Evolutionary conservation across 805 yeast species (phyloP).

Genomic region (Pichia exigua): DNA sequence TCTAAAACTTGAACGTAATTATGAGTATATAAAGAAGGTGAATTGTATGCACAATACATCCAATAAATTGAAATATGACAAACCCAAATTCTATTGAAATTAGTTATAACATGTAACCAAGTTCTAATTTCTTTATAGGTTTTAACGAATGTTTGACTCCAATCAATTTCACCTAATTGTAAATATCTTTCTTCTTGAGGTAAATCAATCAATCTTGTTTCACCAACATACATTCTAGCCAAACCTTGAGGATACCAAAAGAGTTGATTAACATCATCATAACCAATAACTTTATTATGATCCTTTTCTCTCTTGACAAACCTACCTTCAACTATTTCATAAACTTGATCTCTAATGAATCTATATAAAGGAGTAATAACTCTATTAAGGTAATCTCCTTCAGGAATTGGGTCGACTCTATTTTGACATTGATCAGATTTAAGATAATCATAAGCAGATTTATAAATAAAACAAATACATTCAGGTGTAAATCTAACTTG

Average conservation of each 20-base stretch:
- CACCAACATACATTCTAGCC: constrained; percentile 82
- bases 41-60: constrained; percentile 91
- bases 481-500: constrained; percentile 92
- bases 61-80: constrained; percentile 84
- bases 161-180: constrained; percentile 83
- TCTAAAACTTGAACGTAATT: constrained; percentile 76
- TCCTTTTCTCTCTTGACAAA: constrained; percentile 80
- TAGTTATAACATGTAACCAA: constrained; percentile 92
- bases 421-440: constrained; percentile 86
- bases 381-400: constrained; percentile 87
- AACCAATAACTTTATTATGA: constrained; percentile 77
- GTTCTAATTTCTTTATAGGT: constrained; percentile 94
- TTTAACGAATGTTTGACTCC: constrained; percentile 90
- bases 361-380: constrained; percentile 86
- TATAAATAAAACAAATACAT: constrained; percentile 86
- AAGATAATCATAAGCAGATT: constrained; percentile 88
- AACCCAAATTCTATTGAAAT: constrained; percentile 97
- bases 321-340: constrained; percentile 74
- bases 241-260: constrained; percentile 99
- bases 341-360: constrained; percentile 72
- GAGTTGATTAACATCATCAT: constrained; percentile 96
- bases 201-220: constrained; percentile 81
- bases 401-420: constrained; percentile 74
- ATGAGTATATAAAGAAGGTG: constrained; percentile 85
- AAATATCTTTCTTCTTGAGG: constrained; percentile 85